Evolutionary conservation across 768 basidiomycete genomes (phyloP), one percentile per base, ranked within the genome.

Genomic region (Gyrodon lividus): DNA sequence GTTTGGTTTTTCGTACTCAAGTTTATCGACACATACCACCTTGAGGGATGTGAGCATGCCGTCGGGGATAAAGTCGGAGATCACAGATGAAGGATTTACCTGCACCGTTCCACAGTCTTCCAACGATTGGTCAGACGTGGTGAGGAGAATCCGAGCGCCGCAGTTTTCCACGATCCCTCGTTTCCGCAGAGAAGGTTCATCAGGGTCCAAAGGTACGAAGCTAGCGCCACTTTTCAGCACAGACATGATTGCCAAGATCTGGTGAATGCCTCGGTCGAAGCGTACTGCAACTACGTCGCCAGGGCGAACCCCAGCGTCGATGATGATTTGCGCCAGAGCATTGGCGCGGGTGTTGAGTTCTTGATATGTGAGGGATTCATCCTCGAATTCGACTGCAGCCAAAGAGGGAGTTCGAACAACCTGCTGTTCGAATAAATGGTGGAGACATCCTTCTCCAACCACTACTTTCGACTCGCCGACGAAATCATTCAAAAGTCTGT

Each of bases 291-390:
- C 45, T 23, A 53, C 34, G 42, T 46, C 51, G 20, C 46, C 55
- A 14, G 39, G 50, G 17, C 41, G 37, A 26, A 56, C 51, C 38
- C 55, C 55, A 22, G 48, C n/a, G 31, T 56, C 31, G n/a, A 47
- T 35, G 28, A 56, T 51, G 2, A 41, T 34, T 24, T 42, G 38
- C 6, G 67, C 67, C 10, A 67, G 56, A 31, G 60, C 58, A 47
- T 68, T 64, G 19, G 65, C 57, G 30, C 58, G 59, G 17, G 54
- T 20, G 30, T 65, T 63, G 20, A 69, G 59, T 24, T 62, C 56
- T 16, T 50, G 45, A 47, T 60, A 67, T 1, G 67, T 61, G 31
- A 64, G 51, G 3, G 58, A 50, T 23, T 66, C 59, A 28, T 55
- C 57, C 19, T 50, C 55, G 24, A 56, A 56, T 39, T 56, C 55